phyloP scores from a whole-genome alignment of 2,329 filamentous ascomycete genomes.

The Teratosphaeria gauchensis region DNA sequence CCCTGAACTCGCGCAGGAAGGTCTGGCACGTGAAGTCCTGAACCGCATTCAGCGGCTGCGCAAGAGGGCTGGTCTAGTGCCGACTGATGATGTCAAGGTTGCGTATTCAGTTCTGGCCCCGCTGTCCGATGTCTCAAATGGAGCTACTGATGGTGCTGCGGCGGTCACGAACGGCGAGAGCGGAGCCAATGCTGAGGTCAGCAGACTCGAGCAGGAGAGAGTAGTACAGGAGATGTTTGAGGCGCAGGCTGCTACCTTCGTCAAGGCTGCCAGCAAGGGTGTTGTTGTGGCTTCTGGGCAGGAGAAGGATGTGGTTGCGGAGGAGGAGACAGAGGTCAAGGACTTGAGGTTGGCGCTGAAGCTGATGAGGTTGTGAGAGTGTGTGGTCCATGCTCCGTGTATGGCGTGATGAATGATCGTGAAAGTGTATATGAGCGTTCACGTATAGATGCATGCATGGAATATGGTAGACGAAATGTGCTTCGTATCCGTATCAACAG shows the following conservation, averaged over 20 bases:
- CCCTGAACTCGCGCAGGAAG: conserved; percentile 78
- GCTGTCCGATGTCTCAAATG: conserved; percentile 26
- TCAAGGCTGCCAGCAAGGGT: conserved; percentile 25
- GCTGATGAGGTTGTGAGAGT: conserved; percentile 5
- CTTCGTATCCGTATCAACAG: too few relatives aligned
- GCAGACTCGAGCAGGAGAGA: conserved; percentile 22
- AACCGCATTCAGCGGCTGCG: conserved; percentile 84
- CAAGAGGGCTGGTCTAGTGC: conserved; percentile 84
- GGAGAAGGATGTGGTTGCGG: conserved; percentile 50
- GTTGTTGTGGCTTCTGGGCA: conserved; percentile 12
- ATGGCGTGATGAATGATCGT: background rate
- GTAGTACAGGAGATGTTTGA: conserved; percentile 27
- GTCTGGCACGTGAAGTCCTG: conserved; percentile 83
- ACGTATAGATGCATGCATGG: background rate
- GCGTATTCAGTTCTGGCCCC: conserved; percentile 67
- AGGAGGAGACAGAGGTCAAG: conserved; percentile 77
- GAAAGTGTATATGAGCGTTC: background rate
- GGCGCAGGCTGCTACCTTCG: conserved; percentile 24
- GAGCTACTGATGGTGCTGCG: conserved; percentile 30
- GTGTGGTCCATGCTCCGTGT: background rate
- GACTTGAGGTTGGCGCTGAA: conserved; percentile 9
- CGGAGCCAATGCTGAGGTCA: conserved; percentile 17
- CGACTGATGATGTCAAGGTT: conserved; percentile 93
- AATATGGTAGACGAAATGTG: background rate
- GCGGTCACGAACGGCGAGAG: conserved; percentile 8